Evolutionary conservation across 257 asterid species (phyloP), one percentile per base, ranked within the genome.

Genomic region (Striga asiatica): DNA sequence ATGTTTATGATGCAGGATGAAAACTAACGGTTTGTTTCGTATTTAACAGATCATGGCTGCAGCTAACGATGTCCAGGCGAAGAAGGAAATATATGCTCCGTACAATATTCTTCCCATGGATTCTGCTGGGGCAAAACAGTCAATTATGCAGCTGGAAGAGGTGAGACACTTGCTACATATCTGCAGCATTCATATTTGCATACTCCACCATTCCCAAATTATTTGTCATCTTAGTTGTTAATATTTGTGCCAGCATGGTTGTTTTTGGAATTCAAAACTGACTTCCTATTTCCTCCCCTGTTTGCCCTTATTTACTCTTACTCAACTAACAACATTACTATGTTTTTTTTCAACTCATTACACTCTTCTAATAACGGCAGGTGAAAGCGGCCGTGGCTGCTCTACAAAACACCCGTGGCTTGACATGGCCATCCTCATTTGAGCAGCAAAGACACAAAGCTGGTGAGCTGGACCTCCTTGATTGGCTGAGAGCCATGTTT

Each of bases 111-210:
- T 92, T 56, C 97, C 98, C 56, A 81, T 88, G 66, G 98, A 92
- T 67, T 84, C 94, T 53, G 96, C 94, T 29, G 98, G 98, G 66
- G 78, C 94, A 3, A 77, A 86, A 13, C 97, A 87, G 73, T 82
- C 93, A 65, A 88, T 87, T 56, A 92, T 92, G 98, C 98, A 92
- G 79, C 96, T 87, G 59, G 98, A 88, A 74, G 98, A 92, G 95
- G 98, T 87, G 60, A 54, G 5, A 7, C 21, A 19, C 58, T 71
- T 65, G 22, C 65, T 65, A 38, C 66, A 47, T n/a, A n/a, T 61
- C 9, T 54, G 10, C n/a, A 57, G 55, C 53, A 28, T 54, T 10
- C 27, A 34, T 51, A n/a, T n/a, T n/a, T n/a, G n/a, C n/a, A n/a
- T n/a, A n/a, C n/a, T n/a, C n/a, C n/a, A n/a, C n/a, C n/a, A n/a